These are phyloP conservation scores for Balamuthia mandrillaris DNA, from an alignment of 208 protist species.

Conservation along the genomic window DNA sequence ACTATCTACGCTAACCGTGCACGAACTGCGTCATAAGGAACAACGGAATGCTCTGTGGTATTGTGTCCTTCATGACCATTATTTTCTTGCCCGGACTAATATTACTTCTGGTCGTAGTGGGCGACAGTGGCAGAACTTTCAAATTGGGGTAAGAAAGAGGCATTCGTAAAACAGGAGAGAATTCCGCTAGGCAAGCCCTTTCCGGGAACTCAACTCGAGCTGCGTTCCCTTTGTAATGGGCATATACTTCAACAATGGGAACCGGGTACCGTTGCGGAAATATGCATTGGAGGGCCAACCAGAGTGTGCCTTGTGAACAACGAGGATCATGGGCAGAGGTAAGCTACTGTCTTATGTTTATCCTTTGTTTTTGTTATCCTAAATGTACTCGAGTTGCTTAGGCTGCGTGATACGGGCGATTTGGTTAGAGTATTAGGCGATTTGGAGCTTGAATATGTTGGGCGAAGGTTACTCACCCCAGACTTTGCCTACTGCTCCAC, in stretches of 20 bases:
- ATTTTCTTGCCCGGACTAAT: neutral
- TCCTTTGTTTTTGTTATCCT: neutral
- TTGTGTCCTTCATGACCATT: neutral
- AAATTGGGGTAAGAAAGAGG: neutral
- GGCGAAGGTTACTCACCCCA: too few relatives aligned
- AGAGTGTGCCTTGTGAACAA: neutral
- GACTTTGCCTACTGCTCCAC: too few relatives aligned
- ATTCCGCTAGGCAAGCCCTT: too few relatives aligned
- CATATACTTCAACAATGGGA: too few relatives aligned
- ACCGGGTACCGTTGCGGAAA: too few relatives aligned
- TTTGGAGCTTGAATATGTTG: too few relatives aligned
- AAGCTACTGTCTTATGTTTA: neutral
- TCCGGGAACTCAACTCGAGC: too few relatives aligned
- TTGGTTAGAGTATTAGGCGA: neutral
- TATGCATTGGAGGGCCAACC: neutral
- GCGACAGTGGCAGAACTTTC: neutral
- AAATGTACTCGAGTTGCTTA: neutral
- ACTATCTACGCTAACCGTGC: too few relatives aligned
- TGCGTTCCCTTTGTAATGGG: too few relatives aligned
- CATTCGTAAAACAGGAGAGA: too few relatives aligned
- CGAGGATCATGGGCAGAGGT: neutral
- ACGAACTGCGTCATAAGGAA: too few relatives aligned
- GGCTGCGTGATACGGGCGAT: neutral
- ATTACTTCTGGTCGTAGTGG: neutral
- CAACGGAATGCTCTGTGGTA: neutral